These are phyloP conservation scores for Aphanomyces euteiches DNA, from an alignment of 352 stramenopile genomes.

Conservation along the genomic window DNA sequence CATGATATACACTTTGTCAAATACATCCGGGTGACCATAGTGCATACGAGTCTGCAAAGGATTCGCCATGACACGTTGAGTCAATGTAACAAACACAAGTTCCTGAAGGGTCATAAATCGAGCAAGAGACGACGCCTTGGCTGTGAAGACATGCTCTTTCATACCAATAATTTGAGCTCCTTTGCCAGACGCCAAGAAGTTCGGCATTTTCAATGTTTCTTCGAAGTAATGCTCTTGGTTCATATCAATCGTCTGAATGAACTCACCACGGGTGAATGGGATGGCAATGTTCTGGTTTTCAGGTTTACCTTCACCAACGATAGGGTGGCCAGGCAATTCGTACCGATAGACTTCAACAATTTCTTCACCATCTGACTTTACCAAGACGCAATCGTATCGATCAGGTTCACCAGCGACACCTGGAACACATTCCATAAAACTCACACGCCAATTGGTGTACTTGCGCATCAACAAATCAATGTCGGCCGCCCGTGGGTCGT, in stretches of 20 bases:
- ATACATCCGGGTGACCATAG: constrained; percentile 84
- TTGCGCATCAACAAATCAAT: constrained; percentile 87
- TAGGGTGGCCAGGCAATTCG: constrained; percentile 82
- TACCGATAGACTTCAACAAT: constrained; percentile 88
- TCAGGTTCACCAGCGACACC: constrained; percentile 40
- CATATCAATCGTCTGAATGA: constrained; percentile 88
- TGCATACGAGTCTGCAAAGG: constrained; percentile 79
- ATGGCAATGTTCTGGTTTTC: constrained; percentile 88
- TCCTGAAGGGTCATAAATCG: constrained; percentile 87
- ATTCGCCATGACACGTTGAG: constrained; percentile 75
- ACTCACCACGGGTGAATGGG: constrained; percentile 81
- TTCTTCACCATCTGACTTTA: constrained; percentile 71
- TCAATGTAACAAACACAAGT: constrained; percentile 82
- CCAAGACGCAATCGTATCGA: constrained; percentile 72
- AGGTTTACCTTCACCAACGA: constrained; percentile 82
- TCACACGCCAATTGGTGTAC: constrained; percentile 85
- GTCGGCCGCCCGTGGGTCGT: constrained; percentile 76
- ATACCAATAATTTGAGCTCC: constrained; percentile 84
- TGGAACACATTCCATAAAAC: constrained; percentile 78
- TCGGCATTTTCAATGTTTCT: constrained; percentile 84
- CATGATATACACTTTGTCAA: constrained; percentile 85
- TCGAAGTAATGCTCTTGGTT: constrained; percentile 89
- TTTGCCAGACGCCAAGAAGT: constrained; percentile 74
- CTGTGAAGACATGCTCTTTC: constrained; percentile 87
- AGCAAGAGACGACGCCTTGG: constrained; percentile 76